Conservation (phyloP, 345 rosid species). For the Eucalyptus decipiens region DNA sequence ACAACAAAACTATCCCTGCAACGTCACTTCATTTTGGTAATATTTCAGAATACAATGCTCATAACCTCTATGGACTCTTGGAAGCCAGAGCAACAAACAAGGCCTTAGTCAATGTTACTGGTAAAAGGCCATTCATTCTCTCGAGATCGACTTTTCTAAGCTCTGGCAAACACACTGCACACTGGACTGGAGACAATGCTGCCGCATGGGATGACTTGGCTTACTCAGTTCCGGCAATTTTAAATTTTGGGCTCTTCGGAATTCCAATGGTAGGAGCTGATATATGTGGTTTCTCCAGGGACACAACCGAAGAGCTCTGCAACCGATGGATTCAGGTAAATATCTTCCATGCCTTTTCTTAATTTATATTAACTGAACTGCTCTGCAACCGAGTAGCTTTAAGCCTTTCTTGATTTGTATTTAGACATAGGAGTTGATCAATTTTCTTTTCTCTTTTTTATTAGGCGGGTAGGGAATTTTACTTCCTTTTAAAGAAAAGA, state of each 20-base stretch:
- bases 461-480: too few species aligned
- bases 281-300: slow-evolving; percentile 45
- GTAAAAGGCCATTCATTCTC: slow-evolving; percentile 61
- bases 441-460: neutral
- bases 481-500: too few species aligned
- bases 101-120: slow-evolving; percentile 28
- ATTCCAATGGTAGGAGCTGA: slow-evolving; percentile 89
- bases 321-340: slow-evolving; percentile 63
- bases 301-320: slow-evolving; percentile 67
- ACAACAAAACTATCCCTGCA: slow-evolving; percentile 39
- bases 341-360: neutral
- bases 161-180: slow-evolving; percentile 71
- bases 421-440: neutral
- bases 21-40: slow-evolving; percentile 42
- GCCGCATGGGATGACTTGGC: slow-evolving; percentile 69
- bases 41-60: slow-evolving; percentile 48
- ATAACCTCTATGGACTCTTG: slow-evolving; percentile 58
- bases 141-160: slow-evolving; percentile 68
- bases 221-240: slow-evolving; percentile 38
- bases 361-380: neutral
- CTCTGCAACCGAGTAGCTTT: neutral
- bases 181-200: slow-evolving; percentile 70
- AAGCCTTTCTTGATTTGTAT: neutral
- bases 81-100: slow-evolving; percentile 50
- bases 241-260: slow-evolving; percentile 67